phyloP scores from a whole-genome alignment of 1,284 basidiomycete species.

The Ustilago loliicola region DNA sequence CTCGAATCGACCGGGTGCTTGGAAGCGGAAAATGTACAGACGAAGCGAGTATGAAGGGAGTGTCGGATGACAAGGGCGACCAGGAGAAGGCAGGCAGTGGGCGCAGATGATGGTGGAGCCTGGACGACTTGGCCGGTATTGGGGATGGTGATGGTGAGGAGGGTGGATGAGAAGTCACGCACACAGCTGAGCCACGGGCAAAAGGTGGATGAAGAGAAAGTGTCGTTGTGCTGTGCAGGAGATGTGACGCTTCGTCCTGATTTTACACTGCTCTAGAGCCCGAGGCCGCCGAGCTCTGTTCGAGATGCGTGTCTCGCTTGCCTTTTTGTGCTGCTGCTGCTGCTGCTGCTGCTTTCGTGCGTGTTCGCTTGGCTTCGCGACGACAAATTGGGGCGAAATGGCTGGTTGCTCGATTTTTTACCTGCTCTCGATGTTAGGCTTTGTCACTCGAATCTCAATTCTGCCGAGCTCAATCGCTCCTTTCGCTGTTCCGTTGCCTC shows the following conservation, averaged over 20 bases:
- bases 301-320: constrained; percentile 2
- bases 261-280: constrained; percentile 2
- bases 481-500: background rate
- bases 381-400: constrained; percentile 14
- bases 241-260: background rate
- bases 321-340: background rate
- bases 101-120: background rate
- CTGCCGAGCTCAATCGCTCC: background rate
- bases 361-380: background rate
- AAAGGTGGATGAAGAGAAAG: background rate
- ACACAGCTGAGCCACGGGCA: background rate
- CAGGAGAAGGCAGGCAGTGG: background rate
- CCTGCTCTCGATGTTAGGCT: constrained; percentile 11
- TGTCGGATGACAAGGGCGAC: background rate
- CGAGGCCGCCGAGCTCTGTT: background rate
- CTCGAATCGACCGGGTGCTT: background rate
- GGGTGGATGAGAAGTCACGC: background rate
- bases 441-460: constrained; percentile 9
- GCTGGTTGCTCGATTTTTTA: background rate
- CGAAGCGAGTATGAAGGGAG: background rate
- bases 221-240: background rate
- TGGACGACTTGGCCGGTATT: constrained; percentile 3
- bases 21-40: background rate
- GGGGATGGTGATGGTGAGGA: constrained; percentile 11
- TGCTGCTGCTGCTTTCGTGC: background rate